These are phyloP conservation scores for Schrenkiella parvula DNA, from an alignment of 345 rosid genomes.

Conservation along the genomic window DNA sequence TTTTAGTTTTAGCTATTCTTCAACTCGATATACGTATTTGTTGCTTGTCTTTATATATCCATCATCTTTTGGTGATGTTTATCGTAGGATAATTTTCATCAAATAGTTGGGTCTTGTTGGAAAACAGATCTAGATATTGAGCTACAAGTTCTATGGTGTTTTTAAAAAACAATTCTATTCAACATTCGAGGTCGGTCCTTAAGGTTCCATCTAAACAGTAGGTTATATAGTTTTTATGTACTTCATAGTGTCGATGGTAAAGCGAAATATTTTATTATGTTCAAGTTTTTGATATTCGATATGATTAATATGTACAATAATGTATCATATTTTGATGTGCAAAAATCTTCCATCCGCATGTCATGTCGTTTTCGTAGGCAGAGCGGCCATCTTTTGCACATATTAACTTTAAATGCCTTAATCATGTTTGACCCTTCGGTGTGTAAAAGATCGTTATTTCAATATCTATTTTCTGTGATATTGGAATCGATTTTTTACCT, in stretches of 20 bases:
- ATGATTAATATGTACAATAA: no score
- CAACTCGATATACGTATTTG: background rate
- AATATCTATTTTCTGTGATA: constrained; percentile 3
- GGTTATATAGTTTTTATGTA: background rate
- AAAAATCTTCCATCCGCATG: constrained; percentile 38
- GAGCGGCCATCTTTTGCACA: constrained; percentile 38
- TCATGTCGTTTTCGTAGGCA: constrained; percentile 29
- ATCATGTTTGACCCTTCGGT: constrained; percentile 15
- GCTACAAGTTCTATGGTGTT: background rate
- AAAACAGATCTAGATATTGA: constrained; percentile 3
- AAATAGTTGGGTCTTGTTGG: background rate
- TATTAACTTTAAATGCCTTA: constrained; percentile 14
- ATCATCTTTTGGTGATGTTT: background rate
- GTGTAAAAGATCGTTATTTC: constrained; percentile 19
- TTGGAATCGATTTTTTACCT: constrained; percentile 24
- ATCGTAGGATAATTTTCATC: background rate
- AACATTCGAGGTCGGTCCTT: background rate
- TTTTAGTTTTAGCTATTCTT: background rate
- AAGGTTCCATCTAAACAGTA: background rate
- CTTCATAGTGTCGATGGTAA: background rate
- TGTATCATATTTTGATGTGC: background rate
- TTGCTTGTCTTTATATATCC: background rate
- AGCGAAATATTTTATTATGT: background rate
- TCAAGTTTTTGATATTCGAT: background rate
- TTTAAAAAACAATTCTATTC: background rate